Base-by-base conservation (phyloP, 805 yeast genomes). In the Pichia eremophila region DNA sequence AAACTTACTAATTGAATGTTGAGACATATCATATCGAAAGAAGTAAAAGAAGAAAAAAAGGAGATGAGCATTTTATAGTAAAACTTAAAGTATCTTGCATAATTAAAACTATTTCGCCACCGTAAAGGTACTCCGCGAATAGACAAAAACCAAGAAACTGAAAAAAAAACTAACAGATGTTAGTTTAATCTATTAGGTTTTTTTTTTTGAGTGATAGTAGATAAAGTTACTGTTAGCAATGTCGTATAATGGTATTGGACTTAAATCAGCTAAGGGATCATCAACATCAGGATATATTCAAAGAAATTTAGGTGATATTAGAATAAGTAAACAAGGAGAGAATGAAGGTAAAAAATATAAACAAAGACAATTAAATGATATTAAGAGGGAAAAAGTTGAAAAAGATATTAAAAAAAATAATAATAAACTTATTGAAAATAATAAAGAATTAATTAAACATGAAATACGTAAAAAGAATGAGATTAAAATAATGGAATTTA, bases 231-330 rank as follows among this genome's bases (percentile, higher is more conserved):
- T n/a, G n/a, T n/a, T n/a, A 54, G 41, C 18, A 1, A 75, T 77
- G 81, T 74, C 81, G 14, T 76, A 75, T 55, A 77, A 76, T 56
- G 81, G 82, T 6, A 72, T 79, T 40, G 83, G 83, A 0, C 63
- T 79, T 22, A 70, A 69, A 39, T 72, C 77, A 0, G 76, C 82
- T 0, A 65, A 81, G 53, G 85, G 86, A 0, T 69, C 83, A 0
- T 80, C 82, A 0, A 80, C 86, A 0, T 78, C 82, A 25, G 86
- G 86, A 0, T 70, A 71, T 54, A 72, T 80, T 3, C 82, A 79
- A 54, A 67, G 70, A 51, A 79, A 69, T 52, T 59, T 72, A 0
- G 53, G 59, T 17, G 34, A 54, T 5, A 55, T 59, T 28, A 57
- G 53, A 37, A 50, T 50, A 28, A 49, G 50, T 18, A 59, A 58